Evolutionary conservation across 2,329 filamentous ascomycete genomes (phyloP).

Genomic region (Fonsecaea nubica): DNA sequence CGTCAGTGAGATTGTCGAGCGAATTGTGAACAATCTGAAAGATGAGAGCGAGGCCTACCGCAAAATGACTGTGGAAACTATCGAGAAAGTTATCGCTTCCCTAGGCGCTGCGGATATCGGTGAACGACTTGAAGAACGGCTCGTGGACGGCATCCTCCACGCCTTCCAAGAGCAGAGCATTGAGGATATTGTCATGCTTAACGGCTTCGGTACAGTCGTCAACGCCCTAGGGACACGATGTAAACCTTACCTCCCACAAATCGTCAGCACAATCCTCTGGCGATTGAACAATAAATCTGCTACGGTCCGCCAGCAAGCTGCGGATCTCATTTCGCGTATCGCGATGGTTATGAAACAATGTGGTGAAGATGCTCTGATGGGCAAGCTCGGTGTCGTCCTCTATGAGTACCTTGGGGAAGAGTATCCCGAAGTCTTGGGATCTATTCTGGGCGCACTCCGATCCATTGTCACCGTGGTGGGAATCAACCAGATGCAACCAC

Average conservation of each 20-base stretch:
- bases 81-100: constrained; percentile 94
- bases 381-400: constrained; percentile 89
- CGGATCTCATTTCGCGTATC: constrained; percentile 94
- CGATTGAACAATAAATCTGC: constrained; percentile 97
- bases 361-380: constrained; percentile 93
- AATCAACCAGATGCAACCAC: constrained; percentile 97
- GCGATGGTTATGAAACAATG: constrained; percentile 99
- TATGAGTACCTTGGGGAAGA: constrained; percentile 99
- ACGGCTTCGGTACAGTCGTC: constrained; percentile 96
- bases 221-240: constrained; percentile 92
- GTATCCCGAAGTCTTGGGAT: constrained; percentile 96
- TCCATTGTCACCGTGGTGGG: constrained; percentile 98
- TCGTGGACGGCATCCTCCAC: constrained; percentile 93
- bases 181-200: constrained; percentile 93
- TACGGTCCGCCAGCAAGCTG: constrained; percentile 94
- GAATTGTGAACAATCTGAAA: constrained; percentile 93
- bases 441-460: constrained; percentile 90
- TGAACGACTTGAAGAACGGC: constrained; percentile 86
- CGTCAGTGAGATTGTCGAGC: constrained; percentile 89
- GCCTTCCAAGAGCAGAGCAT: constrained; percentile 98
- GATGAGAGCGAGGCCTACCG: constrained; percentile 97
- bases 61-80: constrained; percentile 98
- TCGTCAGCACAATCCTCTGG: constrained; percentile 95
- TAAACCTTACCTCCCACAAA: constrained; percentile 96
- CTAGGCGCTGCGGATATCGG: constrained; percentile 93